These are phyloP conservation scores for Spizellomyces sp. DNA, from an alignment of 192 early-diverging fungal species.

Conservation along the genomic window DNA sequence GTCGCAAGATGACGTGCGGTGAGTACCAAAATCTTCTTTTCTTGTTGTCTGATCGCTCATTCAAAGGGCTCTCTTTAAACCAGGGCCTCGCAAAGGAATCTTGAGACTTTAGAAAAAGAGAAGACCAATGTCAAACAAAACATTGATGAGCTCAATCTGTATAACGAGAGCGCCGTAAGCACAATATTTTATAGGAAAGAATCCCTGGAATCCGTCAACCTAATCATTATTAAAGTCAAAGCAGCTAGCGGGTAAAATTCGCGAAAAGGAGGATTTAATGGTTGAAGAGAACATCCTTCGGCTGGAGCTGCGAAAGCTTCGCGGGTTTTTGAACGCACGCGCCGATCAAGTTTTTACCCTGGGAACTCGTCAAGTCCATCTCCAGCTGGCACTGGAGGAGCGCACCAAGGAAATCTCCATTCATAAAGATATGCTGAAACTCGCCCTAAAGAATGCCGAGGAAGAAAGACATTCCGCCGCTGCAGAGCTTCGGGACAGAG, in stretches of 20 bases:
- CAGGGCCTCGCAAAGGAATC: constrained; percentile 34
- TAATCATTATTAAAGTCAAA: constrained; percentile 33
- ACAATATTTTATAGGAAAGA: neutral
- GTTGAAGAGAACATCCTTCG: constrained; percentile 63
- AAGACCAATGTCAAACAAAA: constrained; percentile 39
- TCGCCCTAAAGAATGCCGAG: constrained; percentile 56
- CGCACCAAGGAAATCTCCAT: constrained; percentile 60
- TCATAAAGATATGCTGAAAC: constrained; percentile 61
- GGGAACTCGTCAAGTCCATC: constrained; percentile 53
- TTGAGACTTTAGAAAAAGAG: constrained; percentile 52
- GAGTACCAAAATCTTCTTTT: neutral
- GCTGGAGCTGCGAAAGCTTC: constrained; percentile 58
- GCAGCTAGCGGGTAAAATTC: constrained; percentile 50
- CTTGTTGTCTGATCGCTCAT: neutral
- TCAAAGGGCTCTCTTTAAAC: neutral
- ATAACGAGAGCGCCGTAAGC: constrained; percentile 58
- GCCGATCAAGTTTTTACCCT: constrained; percentile 58
- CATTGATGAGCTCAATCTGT: constrained; percentile 62
- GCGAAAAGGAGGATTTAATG: constrained; percentile 65
- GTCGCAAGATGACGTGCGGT: constrained; percentile 62
- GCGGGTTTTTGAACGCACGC: constrained; percentile 53
- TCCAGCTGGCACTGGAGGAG: constrained; percentile 61
- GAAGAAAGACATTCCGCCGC: constrained; percentile 56
- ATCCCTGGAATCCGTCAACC: neutral
- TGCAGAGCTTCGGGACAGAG: constrained; percentile 60